A percentile compares a stretch with the other conserved stretches of the same genome.
These are phyloP conservation scores for Pythium rishiriense DNA, from an alignment of 352 stramenopile genomes.

Conservation along the genomic window DNA sequence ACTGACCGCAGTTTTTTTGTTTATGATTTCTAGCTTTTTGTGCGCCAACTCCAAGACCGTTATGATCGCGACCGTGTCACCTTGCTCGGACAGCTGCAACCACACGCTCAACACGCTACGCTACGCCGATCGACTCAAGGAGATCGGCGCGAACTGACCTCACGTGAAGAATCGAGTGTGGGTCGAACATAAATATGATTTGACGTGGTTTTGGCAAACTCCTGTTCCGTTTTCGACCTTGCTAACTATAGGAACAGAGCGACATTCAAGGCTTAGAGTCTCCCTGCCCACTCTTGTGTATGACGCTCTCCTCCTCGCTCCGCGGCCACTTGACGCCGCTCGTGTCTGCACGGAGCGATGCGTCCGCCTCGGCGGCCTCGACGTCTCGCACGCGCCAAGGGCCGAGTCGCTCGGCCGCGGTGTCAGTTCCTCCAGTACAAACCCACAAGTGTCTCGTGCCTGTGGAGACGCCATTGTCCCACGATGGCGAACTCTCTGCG, in stretches of 20 bases:
- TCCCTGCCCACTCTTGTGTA: background rate
- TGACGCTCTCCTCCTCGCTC: background rate
- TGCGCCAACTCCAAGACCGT: constrained; percentile 91
- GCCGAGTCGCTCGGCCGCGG: background rate
- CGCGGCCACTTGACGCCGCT: background rate
- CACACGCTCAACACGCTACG: constrained; percentile 96
- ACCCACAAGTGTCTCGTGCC: constrained; percentile 18
- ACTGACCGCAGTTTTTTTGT: background rate
- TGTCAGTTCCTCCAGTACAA: background rate
- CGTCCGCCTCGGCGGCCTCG: background rate
- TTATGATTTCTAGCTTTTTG: constrained; percentile 68
- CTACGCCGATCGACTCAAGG: constrained; percentile 96
- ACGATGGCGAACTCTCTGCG: constrained; percentile 34
- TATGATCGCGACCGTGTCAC: constrained; percentile 95
- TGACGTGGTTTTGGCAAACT: background rate
- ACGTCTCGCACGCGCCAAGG: background rate
- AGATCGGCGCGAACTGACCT: constrained; percentile 50
- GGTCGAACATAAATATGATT: background rate
- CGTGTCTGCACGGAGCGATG: background rate
- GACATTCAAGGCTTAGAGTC: background rate
- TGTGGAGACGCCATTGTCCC: constrained; percentile 20
- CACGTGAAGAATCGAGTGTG: background rate
- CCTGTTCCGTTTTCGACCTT: background rate
- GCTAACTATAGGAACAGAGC: constrained; percentile 1
- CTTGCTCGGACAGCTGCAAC: constrained; percentile 92